phyloP scores from a whole-genome alignment of 768 basidiomycete species.

The Clitopilus hobsonii region DNA sequence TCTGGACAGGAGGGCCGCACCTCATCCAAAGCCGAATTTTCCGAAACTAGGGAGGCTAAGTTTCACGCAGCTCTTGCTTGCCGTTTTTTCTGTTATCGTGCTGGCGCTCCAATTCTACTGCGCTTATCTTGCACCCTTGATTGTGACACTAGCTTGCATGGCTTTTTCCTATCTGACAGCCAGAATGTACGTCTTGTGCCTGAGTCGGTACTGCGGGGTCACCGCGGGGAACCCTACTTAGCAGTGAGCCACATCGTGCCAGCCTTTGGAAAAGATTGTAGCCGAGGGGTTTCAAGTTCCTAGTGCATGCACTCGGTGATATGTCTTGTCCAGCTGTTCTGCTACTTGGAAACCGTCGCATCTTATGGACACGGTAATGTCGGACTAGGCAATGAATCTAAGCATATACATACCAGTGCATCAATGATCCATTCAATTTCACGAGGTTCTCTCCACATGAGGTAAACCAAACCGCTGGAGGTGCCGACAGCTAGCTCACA shows the following conservation, averaged over 20 bases:
- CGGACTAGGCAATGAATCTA: not conserved
- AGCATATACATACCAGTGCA: not conserved
- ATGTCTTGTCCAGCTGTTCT: not conserved
- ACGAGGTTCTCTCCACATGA: not conserved
- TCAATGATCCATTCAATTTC: not conserved
- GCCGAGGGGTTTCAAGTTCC: not conserved
- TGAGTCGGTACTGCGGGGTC: not conserved
- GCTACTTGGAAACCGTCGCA: not conserved
- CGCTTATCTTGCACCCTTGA: not conserved
- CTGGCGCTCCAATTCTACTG: not conserved
- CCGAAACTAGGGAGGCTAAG: not conserved
- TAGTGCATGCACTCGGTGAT: not conserved
- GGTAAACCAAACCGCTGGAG: no score
- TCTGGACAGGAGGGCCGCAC: not conserved
- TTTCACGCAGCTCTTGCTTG: not conserved
- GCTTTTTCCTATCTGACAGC: not conserved
- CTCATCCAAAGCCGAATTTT: not conserved
- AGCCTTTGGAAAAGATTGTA: not conserved
- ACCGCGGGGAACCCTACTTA: no score
- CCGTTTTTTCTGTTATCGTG: not conserved
- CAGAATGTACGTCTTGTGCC: not conserved
- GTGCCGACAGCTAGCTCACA: no score
- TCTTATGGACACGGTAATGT: slow-evolving; percentile 1
- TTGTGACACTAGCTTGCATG: not conserved
- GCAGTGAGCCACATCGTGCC: not conserved